Evolutionary conservation across 148 eudicot species (phyloP).

Genomic region (Diospyros lotus): DNA sequence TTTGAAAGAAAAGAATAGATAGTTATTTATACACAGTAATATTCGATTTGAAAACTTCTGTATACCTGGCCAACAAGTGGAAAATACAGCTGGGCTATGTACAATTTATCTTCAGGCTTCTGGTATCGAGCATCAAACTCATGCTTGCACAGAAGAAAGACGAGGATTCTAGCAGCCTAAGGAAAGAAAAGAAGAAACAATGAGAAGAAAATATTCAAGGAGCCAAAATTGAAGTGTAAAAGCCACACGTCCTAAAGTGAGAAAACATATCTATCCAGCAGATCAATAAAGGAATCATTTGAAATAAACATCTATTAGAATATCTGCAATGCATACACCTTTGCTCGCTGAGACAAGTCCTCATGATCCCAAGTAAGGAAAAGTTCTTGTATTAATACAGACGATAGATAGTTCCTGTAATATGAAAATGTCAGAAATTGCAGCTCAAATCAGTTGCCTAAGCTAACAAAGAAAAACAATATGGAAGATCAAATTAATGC

Average conservation of each 20-base stretch:
- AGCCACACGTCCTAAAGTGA: background rate
- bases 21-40: background rate
- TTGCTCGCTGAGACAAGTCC: conserved; percentile 78
- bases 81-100: conserved; percentile 93
- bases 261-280: background rate
- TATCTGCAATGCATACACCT: conserved; percentile 46
- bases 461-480: background rate
- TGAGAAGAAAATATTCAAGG: conserved; percentile 3
- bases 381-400: conserved; percentile 90
- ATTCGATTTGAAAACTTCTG: background rate
- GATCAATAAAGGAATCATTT: background rate
- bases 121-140: conserved; percentile 97
- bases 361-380: conserved; percentile 99
- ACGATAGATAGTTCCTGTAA: conserved; percentile 94
- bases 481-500: background rate
- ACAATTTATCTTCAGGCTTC: conserved; percentile 92
- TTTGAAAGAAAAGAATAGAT: too few relatives aligned
- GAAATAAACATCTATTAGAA: background rate
- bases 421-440: background rate
- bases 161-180: conserved; percentile 94
- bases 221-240: background rate
- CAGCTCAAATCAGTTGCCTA: background rate
- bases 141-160: conserved; percentile 95
- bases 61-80: conserved; percentile 94
- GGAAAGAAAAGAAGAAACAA: conserved; percentile 15